Conservation (phyloP, 345 rosid genomes). For the Sapria himalayana region DNA sequence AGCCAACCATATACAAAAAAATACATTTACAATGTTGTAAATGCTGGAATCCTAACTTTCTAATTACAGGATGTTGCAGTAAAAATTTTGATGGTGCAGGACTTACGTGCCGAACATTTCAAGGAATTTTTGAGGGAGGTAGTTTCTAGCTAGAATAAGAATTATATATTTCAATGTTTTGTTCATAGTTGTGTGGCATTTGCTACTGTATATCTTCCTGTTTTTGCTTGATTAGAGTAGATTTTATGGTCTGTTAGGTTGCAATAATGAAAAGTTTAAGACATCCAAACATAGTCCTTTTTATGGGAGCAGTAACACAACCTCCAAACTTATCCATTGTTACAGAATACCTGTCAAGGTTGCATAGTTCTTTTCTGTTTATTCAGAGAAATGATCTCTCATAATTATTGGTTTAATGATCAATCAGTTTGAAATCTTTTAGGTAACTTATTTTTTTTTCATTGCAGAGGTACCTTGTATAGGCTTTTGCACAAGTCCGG, state of each 20-base stretch:
- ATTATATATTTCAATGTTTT: neutral
- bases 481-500: conserved; percentile 85
- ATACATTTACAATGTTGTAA: too few relatives aligned
- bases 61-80: conserved; percentile 89
- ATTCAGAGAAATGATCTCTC: too few relatives aligned
- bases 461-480: conserved; percentile 86
- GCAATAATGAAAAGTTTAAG: conserved; percentile 92
- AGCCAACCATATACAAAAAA: too few relatives aligned
- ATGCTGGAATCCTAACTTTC: too few relatives aligned
- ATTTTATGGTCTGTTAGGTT: conserved; percentile 29
- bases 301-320: conserved; percentile 96
- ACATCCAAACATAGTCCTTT: conserved; percentile 98
- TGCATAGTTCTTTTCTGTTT: too few relatives aligned
- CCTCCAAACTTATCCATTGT: conserved; percentile 96
- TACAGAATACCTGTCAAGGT: conserved; percentile 97
- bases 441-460: conserved; percentile 11
- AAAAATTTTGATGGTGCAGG: conserved; percentile 99
- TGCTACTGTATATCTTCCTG: conserved; percentile 6
- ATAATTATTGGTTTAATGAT: too few relatives aligned
- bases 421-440: too few relatives aligned
- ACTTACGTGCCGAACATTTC: conserved; percentile 61
- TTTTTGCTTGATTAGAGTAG: neutral
- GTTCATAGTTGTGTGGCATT: conserved; percentile 6
- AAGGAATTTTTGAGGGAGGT: conserved; percentile 98
- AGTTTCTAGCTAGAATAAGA: conserved; percentile 5